Percentiles rank a stretch among this genome's conserved stretches.
Evolutionary conservation across 176 grass and related monocot species (phyloP).

Genomic region (Aegilops longissima): DNA sequence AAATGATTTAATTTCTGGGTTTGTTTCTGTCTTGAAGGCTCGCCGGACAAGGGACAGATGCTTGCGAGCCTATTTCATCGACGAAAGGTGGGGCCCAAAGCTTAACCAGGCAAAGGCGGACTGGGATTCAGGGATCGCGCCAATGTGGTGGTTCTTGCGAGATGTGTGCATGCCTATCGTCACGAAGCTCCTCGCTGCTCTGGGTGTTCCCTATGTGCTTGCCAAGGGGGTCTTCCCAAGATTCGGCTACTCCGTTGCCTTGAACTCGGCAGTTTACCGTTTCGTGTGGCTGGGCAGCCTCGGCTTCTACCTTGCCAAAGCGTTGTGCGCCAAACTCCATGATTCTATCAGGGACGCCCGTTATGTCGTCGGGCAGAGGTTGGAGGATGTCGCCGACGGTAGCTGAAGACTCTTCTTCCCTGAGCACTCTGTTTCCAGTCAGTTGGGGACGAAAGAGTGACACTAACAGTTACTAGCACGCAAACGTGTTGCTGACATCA

Average conservation of each 20-base stretch:
- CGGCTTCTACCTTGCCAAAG: constrained; percentile 18
- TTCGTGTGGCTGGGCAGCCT: constrained; percentile 57
- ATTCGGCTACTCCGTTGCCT: constrained; percentile 35
- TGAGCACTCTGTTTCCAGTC: not conserved
- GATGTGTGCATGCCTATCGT: constrained; percentile 44
- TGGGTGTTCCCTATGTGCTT: constrained; percentile 49
- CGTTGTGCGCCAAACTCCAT: constrained; percentile 27
- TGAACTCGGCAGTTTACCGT: constrained; percentile 47
- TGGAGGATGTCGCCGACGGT: constrained; percentile 42
- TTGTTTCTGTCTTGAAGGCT: constrained; percentile 33
- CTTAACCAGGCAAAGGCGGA: constrained; percentile 31
- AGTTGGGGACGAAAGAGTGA: not conserved
- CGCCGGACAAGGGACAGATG: constrained; percentile 17
- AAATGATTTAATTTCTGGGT: not conserved
- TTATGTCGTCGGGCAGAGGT: constrained; percentile 43
- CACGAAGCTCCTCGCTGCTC: constrained; percentile 39
- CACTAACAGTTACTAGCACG: not conserved
- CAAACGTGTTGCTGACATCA: not conserved
- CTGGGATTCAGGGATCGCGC: constrained; percentile 23
- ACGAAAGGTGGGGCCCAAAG: constrained; percentile 44
- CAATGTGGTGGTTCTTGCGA: constrained; percentile 47
- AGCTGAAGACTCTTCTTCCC: not conserved
- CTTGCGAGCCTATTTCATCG: constrained; percentile 30
- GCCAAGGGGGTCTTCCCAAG: constrained; percentile 41
- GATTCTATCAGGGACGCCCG: constrained; percentile 55